Evolutionary conservation across 2,329 filamentous ascomycete genomes (phyloP).

Genomic region (Rhinocladiella similis): DNA sequence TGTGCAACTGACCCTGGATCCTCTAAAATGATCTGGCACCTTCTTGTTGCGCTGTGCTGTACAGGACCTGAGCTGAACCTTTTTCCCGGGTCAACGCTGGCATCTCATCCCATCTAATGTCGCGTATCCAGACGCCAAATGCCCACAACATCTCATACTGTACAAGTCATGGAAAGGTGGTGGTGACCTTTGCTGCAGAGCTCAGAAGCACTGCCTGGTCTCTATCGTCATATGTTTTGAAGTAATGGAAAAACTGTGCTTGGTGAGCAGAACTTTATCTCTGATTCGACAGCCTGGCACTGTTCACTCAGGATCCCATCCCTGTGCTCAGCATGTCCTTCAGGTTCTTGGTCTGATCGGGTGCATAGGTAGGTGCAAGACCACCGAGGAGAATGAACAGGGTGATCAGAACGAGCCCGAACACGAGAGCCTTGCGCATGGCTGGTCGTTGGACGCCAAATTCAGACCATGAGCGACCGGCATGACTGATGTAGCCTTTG

Average conservation of each 20-base stretch:
- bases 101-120: neutral
- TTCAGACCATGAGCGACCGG: conserved; percentile 78
- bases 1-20: neutral
- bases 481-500: conserved; percentile 74
- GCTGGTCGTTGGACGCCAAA: conserved; percentile 76
- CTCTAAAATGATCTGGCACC: neutral
- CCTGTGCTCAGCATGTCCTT: conserved; percentile 26
- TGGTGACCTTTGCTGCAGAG: neutral
- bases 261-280: too few species aligned
- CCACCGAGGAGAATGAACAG: conserved; percentile 71
- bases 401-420: conserved; percentile 61
- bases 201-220: neutral
- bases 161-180: neutral
- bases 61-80: neutral
- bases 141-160: conserved; percentile 1
- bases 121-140: conserved; percentile 1
- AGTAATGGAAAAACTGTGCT: neutral
- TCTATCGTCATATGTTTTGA: neutral
- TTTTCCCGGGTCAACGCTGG: neutral
- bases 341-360: conserved; percentile 27
- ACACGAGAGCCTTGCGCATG: conserved; percentile 74
- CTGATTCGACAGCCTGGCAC: neutral
- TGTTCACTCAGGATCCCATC: conserved; percentile 13
- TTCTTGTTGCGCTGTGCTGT: neutral
- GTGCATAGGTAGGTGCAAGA: conserved; percentile 56